These are phyloP conservation scores for Rosa chinensis DNA, from an alignment of 306 rosid species.

Conservation along the genomic window DNA sequence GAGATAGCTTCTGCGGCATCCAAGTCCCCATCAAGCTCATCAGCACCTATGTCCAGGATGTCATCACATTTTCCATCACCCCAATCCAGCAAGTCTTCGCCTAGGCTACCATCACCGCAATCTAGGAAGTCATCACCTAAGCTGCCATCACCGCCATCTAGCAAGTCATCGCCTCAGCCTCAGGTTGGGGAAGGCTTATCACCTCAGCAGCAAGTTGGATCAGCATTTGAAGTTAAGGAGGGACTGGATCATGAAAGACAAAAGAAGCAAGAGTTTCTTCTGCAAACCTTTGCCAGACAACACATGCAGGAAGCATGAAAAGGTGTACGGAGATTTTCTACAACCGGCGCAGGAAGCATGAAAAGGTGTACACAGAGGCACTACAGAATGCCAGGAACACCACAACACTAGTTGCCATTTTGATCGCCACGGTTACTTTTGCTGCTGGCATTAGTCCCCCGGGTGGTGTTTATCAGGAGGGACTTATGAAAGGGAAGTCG, in stretches of 20 bases:
- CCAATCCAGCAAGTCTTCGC: conserved; percentile 15
- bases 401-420: conserved; percentile 52
- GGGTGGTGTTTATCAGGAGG: conserved; percentile 59
- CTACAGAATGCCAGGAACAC: conserved; percentile 76
- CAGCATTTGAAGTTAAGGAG: conserved; percentile 10
- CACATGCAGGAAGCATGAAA: background rate
- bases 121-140: conserved; percentile 5
- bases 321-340: conserved; percentile 8
- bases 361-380: conserved; percentile 58
- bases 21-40: background rate
- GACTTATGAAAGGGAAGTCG: conserved; percentile 42
- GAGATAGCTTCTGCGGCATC: background rate
- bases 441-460: conserved; percentile 81
- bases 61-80: conserved; percentile 27
- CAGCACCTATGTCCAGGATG: conserved; percentile 29
- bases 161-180: conserved; percentile 25
- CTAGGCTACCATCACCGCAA: background rate
- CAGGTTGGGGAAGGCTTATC: conserved; percentile 28
- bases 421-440: conserved; percentile 81
- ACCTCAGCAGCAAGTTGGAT: conserved; percentile 21
- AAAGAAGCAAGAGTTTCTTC: conserved; percentile 21
- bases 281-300: conserved; percentile 2
- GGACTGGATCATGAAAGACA: conserved; percentile 22
- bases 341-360: conserved; percentile 20
- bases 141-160: background rate